A percentile compares a stretch with the other conserved stretches of the same genome.
These are phyloP conservation scores for Jatropha multifida DNA, from an alignment of 441 rosid genomes.

Conservation along the genomic window DNA sequence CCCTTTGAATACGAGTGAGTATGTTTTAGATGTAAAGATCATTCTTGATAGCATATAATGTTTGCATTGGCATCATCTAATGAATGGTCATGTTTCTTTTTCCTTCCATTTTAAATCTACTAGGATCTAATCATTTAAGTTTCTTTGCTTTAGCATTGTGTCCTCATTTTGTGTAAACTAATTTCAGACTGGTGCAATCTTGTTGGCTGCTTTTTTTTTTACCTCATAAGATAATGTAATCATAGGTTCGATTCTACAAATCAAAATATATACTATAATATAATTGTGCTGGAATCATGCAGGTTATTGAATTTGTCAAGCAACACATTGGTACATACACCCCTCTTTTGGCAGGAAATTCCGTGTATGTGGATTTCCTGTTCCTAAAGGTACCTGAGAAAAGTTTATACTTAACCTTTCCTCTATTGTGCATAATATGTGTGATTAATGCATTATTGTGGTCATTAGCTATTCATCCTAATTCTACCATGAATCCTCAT, in stretches of 20 bases:
- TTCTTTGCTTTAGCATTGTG: background rate
- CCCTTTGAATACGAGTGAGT: background rate
- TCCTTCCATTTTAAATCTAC: slow-evolving; percentile 1
- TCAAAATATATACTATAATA: background rate
- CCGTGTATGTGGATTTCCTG: slow-evolving; percentile 65
- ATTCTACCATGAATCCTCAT: background rate
- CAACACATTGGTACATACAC: slow-evolving; percentile 59
- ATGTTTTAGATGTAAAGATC: slow-evolving; percentile 1
- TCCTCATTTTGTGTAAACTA: background rate
- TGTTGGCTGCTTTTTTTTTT: background rate
- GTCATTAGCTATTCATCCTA: background rate
- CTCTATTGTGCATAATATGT: background rate
- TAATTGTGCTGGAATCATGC: slow-evolving; percentile 32
- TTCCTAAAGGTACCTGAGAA: slow-evolving; percentile 63
- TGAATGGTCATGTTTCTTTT: background rate
- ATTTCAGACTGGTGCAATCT: background rate
- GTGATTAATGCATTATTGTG: background rate
- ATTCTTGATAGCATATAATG: background rate
- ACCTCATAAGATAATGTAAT: background rate
- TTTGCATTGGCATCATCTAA: background rate
- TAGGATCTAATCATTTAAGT: background rate
- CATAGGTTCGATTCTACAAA: background rate
- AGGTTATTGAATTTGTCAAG: slow-evolving; percentile 78
- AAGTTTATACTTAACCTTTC: background rate
- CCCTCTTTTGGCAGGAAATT: slow-evolving; percentile 83